Percentiles rank a stretch among this genome's conserved stretches.
Conservation (phyloP, 495 filamentous ascomycete genomes). For the Penicillium cosmopolitanum region DNA sequence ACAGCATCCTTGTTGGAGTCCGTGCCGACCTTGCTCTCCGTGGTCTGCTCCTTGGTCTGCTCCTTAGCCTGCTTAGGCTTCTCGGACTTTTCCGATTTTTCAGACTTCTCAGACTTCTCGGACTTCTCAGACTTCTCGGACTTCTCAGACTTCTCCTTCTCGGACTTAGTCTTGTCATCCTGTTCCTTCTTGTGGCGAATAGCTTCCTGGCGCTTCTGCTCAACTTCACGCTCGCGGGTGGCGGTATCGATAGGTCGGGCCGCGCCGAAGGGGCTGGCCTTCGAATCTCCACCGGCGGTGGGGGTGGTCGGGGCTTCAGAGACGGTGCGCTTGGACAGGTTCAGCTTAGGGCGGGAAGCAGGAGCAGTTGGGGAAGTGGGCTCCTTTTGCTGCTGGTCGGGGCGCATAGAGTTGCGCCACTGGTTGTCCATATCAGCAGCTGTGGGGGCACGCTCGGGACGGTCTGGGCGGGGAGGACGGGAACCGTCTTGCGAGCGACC, state of each 20-base stretch:
- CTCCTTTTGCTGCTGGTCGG: constrained; percentile 68
- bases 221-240: constrained; percentile 82
- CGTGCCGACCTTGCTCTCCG: constrained; percentile 50
- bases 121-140: constrained; percentile 81
- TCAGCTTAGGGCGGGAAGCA: constrained; percentile 72
- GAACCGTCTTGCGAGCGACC: constrained; percentile 79
- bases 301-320: constrained; percentile 65
- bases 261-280: constrained; percentile 90
- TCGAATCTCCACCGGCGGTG: constrained; percentile 61
- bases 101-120: constrained; percentile 58
- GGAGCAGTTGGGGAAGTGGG: constrained; percentile 54
- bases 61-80: constrained; percentile 55
- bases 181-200: constrained; percentile 82
- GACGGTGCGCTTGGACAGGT: constrained; percentile 86
- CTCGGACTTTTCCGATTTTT: constrained; percentile 44
- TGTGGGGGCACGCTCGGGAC: constrained; percentile 76
- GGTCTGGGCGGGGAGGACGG: constrained; percentile 79
- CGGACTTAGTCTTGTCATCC: constrained; percentile 77
- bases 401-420: constrained; percentile 83
- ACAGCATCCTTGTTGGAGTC: constrained; percentile 51
- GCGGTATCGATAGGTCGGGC: constrained; percentile 89
- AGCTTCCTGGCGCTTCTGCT: constrained; percentile 77
- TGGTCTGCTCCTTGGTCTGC: constrained; percentile 20
- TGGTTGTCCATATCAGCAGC: constrained; percentile 85
- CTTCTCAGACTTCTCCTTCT: constrained; percentile 68